Conservation (phyloP, 352 stramenopile species). For the Blastocystis sp. region DNA sequence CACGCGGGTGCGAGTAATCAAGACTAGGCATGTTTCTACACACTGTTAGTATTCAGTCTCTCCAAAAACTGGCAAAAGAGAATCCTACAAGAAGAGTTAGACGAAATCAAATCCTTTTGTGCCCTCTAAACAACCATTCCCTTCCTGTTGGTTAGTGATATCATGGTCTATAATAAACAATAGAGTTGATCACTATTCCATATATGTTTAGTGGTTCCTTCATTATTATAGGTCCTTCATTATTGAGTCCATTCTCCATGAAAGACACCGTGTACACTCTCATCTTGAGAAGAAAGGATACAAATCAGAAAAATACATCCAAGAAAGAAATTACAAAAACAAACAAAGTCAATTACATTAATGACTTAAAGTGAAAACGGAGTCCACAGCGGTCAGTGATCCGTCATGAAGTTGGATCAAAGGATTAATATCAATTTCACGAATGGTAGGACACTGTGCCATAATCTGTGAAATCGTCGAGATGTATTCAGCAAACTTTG, state of each 20-base stretch:
- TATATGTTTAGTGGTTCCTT: neutral
- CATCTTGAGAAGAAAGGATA: too few species aligned
- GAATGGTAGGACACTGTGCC: slow-evolving; percentile 21
- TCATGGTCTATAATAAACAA: neutral
- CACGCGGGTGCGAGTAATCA: slow-evolving; percentile 66
- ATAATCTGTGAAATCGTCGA: slow-evolving; percentile 46
- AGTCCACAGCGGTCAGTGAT: slow-evolving; percentile 59
- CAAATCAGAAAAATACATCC: too few species aligned
- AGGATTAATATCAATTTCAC: slow-evolving; percentile 62
- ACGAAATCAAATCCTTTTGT: slow-evolving; percentile 54
- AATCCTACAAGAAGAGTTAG: slow-evolving; percentile 2
- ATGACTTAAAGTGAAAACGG: slow-evolving; percentile 59
- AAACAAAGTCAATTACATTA: slow-evolving; percentile 9
- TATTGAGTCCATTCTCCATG: too few species aligned
- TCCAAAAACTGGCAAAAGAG: neutral
- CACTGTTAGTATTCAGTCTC: neutral
- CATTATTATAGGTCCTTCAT: neutral
- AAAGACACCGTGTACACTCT: too few species aligned
- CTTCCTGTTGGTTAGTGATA: neutral
- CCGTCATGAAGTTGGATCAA: slow-evolving; percentile 55
- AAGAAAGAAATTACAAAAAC: neutral
- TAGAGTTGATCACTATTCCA: neutral
- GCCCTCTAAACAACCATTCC: neutral
- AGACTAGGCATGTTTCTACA: slow-evolving; percentile 63
- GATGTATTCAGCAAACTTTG: slow-evolving; percentile 51